Evolutionary conservation across 1,284 basidiomycete species (phyloP).

Genomic region (Flammula alnicola): DNA sequence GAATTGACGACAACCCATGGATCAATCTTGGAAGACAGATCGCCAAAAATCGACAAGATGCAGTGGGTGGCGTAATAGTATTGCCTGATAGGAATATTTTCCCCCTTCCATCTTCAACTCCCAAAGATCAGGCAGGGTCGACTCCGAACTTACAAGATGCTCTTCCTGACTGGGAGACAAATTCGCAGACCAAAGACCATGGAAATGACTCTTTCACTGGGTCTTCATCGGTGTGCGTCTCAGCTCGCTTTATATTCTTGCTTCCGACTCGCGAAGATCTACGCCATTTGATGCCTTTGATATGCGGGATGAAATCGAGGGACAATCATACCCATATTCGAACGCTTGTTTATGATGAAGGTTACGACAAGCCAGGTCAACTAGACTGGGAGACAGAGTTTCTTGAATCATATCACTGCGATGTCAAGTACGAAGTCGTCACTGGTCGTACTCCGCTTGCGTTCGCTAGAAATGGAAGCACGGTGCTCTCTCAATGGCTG

Average conservation of each 20-base stretch:
- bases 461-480: slow-evolving; percentile 2
- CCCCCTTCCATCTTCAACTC: background rate
- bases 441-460: slow-evolving; percentile 2
- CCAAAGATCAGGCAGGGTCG: no score
- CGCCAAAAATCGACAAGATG: slow-evolving; percentile 11
- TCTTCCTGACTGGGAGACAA: background rate
- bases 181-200: background rate
- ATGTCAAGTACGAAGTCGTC: slow-evolving; percentile 16
- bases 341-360: slow-evolving; percentile 23
- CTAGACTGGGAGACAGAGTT: slow-evolving; percentile 8
- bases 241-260: slow-evolving; percentile 33
- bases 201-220: no score
- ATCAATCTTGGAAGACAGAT: slow-evolving; percentile 42
- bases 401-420: slow-evolving; percentile 13
- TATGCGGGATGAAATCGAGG: slow-evolving; percentile 47
- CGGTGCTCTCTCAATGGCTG: slow-evolving; percentile 12
- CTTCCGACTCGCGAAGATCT: slow-evolving; percentile 48
- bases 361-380: slow-evolving; percentile 1
- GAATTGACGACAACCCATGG: slow-evolving; percentile 42
- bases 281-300: slow-evolving; percentile 41
- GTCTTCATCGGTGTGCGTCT: background rate
- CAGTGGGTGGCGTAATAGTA: slow-evolving; percentile 9
- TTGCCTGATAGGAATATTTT: background rate
- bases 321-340: slow-evolving; percentile 22
- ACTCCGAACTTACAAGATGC: no score